Percentiles rank a stretch among this genome's conserved stretches.
Evolutionary conservation across 176 grass and related monocot species (phyloP).

Genomic region (Bonia amplexicaulis): DNA sequence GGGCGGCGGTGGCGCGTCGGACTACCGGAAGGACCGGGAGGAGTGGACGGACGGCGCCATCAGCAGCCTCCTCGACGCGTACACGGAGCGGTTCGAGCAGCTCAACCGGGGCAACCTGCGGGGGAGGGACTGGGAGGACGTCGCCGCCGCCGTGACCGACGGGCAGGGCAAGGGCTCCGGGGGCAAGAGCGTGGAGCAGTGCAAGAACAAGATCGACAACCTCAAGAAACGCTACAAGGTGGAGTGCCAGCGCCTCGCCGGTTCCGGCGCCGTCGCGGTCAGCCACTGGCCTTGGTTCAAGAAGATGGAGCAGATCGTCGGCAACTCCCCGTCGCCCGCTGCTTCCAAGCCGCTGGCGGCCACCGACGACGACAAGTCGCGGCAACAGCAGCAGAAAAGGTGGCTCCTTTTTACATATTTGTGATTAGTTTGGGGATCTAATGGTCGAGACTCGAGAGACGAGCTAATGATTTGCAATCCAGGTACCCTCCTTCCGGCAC

Average conservation of each 20-base stretch:
- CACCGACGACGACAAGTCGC: constrained; percentile 30
- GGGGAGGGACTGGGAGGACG: constrained; percentile 89
- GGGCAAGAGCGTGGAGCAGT: constrained; percentile 91
- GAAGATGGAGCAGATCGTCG: constrained; percentile 77
- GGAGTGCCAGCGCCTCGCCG: constrained; percentile 70
- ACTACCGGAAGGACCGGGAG: constrained; percentile 91
- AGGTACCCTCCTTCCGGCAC: constrained; percentile 46
- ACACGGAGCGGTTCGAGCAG: constrained; percentile 76
- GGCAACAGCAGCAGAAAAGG: constrained; percentile 57
- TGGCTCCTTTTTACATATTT: constrained; percentile 24
- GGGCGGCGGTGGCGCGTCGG: constrained; percentile 15
- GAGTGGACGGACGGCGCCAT: constrained; percentile 97
- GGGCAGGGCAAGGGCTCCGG: constrained; percentile 42
- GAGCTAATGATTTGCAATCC: constrained; percentile 5
- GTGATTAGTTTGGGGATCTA: constrained; percentile 6
- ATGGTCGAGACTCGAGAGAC: neutral
- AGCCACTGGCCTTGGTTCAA: constrained; percentile 92
- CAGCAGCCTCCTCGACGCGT: constrained; percentile 68
- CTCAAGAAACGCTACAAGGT: constrained; percentile 98
- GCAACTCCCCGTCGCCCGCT: constrained; percentile 36
- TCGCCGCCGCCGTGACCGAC: constrained; percentile 61
- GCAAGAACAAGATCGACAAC: constrained; percentile 99
- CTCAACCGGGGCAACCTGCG: constrained; percentile 85
- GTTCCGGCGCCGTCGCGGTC: constrained; percentile 6
- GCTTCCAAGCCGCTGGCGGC: constrained; percentile 32